These are phyloP conservation scores for Tulasnella sp. DNA, from an alignment of 768 basidiomycete genomes.

Conservation along the genomic window DNA sequence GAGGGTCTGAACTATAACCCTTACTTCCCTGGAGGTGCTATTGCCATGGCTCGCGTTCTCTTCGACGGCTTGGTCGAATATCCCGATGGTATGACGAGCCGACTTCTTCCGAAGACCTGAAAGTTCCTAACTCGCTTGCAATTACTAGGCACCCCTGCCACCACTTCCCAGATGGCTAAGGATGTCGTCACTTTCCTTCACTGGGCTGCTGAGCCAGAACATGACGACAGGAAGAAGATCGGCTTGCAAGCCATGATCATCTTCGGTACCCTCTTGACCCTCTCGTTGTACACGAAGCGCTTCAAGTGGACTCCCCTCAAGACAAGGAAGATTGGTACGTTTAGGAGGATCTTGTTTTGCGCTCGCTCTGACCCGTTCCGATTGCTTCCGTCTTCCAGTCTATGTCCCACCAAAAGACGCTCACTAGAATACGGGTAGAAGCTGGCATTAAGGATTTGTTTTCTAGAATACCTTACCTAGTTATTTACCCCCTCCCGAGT, in stretches of 20 bases:
- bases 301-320: slow-evolving; percentile 94
- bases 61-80: slow-evolving; percentile 97
- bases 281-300: slow-evolving; percentile 87
- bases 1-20: slow-evolving; percentile 99
- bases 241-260: slow-evolving; percentile 95
- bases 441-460: slow-evolving; percentile 1
- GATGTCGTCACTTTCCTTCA: slow-evolving; percentile 92
- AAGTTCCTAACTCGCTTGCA: neutral
- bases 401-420: slow-evolving; percentile 42
- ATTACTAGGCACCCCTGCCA: slow-evolving; percentile 80
- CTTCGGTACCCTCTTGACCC: slow-evolving; percentile 74
- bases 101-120: neutral
- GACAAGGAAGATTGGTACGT: slow-evolving; percentile 86
- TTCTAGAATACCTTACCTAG: neutral
- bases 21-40: slow-evolving; percentile 98
- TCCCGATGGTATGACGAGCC: slow-evolving; percentile 67
- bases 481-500: slow-evolving; percentile 11
- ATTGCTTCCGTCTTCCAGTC: slow-evolving; percentile 35
- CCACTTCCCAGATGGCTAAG: slow-evolving; percentile 98
- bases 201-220: slow-evolving; percentile 98
- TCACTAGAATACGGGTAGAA: slow-evolving; percentile 34
- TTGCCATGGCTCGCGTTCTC: slow-evolving; percentile 95
- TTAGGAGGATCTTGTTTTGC: neutral
- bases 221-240: slow-evolving; percentile 95
- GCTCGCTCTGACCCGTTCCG: slow-evolving; percentile 28